Percentiles rank a stretch among this genome's conserved stretches.
phyloP scores from a whole-genome alignment of 139 green algal genomes.

The Micractinium conductrix region DNA sequence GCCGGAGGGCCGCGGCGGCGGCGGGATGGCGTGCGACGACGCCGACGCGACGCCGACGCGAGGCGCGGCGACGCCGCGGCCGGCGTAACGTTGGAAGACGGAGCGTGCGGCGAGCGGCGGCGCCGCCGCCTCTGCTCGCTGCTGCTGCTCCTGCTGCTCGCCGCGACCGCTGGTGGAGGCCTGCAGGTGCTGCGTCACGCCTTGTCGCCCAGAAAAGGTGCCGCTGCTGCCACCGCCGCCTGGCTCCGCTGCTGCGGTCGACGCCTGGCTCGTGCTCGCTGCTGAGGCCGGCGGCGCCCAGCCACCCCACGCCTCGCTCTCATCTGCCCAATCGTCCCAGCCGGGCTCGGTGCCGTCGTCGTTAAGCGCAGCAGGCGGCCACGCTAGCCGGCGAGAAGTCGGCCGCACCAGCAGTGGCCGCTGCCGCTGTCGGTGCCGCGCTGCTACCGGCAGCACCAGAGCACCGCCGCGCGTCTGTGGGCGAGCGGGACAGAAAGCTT shows the following conservation, averaged over 20 bases:
- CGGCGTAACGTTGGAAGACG: not conserved
- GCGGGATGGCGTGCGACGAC: slow-evolving; percentile 8
- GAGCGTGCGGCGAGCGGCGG: not conserved
- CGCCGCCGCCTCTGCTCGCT: not conserved
- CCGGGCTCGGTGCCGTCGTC: not conserved
- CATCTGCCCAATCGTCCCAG: slow-evolving; percentile 27
- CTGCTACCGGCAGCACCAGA: not conserved
- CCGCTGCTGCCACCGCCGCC: slow-evolving; percentile 16
- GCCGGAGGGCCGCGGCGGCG: not conserved
- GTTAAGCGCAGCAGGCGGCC: not conserved
- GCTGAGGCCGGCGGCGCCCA: no score
- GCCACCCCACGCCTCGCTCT: not conserved
- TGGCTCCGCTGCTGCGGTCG: slow-evolving; percentile 1
- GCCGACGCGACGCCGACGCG: not conserved
- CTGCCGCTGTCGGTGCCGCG: not conserved
- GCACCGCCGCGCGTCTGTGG: no score
- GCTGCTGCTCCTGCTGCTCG: not conserved
- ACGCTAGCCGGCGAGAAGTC: no score
- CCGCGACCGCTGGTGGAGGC: not conserved
- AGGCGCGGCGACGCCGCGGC: not conserved
- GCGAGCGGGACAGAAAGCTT: no score
- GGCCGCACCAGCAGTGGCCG: not conserved
- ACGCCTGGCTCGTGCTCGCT: not conserved
- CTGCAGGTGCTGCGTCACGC: not conserved
- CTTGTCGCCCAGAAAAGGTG: not conserved